Percentiles rank a stretch among this genome's conserved stretches.
These are phyloP conservation scores for Kwoniella sp. DNA, from an alignment of 768 basidiomycete species.

Conservation along the genomic window DNA sequence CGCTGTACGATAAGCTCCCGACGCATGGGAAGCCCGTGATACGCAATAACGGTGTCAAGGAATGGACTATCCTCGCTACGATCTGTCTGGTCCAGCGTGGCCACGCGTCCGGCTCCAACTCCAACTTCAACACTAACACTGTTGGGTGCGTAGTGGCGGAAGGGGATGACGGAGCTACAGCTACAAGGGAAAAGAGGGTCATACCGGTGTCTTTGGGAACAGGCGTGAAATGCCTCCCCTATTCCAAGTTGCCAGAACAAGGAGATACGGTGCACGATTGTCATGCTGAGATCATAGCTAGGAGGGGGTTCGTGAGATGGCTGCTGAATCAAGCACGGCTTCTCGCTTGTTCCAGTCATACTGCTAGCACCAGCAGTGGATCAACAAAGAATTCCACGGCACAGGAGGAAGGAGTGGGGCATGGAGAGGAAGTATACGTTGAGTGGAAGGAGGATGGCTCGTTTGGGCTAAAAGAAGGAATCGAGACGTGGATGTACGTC, in stretches of 20 bases:
- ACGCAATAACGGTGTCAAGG: slow-evolving; percentile 46
- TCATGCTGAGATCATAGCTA: slow-evolving; percentile 90
- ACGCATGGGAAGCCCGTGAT: slow-evolving; percentile 48
- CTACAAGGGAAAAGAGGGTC: too few relatives aligned
- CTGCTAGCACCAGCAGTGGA: neutral
- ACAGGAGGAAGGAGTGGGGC: neutral
- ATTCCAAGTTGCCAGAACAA: slow-evolving; percentile 62
- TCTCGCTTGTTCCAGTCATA: neutral
- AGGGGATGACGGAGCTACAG: too few relatives aligned
- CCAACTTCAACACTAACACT: neutral
- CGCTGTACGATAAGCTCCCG: slow-evolving; percentile 42
- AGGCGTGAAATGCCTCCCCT: slow-evolving; percentile 84
- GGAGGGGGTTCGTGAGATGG: slow-evolving; percentile 77
- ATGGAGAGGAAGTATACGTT: slow-evolving; percentile 15
- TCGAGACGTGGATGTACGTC: slow-evolving; percentile 69
- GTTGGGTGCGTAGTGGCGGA: neutral
- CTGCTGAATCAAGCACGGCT: slow-evolving; percentile 59
- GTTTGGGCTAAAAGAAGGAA: slow-evolving; percentile 60
- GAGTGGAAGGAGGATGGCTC: slow-evolving; percentile 20
- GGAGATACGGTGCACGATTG: slow-evolving; percentile 86
- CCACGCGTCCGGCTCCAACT: too few relatives aligned
- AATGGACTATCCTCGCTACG: slow-evolving; percentile 58
- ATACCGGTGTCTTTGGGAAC: slow-evolving; percentile 57
- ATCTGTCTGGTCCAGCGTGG: slow-evolving; percentile 48
- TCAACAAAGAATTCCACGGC: neutral